Evolutionary conservation across 2,329 filamentous ascomycete genomes (phyloP).

Genomic region (Xylariaceae sp.): DNA sequence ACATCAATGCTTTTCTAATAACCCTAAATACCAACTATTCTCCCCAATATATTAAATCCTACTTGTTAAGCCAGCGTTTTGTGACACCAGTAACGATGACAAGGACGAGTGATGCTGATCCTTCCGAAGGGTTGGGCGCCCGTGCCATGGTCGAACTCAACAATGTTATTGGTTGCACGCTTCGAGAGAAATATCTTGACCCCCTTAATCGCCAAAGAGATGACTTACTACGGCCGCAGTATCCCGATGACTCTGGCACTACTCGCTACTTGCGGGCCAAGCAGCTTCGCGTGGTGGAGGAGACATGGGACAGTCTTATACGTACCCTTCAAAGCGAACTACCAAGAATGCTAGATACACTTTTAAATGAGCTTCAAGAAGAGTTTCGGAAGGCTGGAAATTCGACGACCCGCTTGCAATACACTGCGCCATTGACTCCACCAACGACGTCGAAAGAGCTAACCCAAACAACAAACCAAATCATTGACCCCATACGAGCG

Average conservation of each 20-base stretch:
- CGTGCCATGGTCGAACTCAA: slow-evolving; percentile 9
- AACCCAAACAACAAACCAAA: not conserved
- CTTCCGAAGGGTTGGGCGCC: not conserved
- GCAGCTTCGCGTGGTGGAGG: not conserved
- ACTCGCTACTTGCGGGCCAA: not conserved
- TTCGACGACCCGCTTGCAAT: not conserved
- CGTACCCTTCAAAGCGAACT: slow-evolving; percentile 9
- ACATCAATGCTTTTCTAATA: too few species aligned
- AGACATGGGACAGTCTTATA: slow-evolving; percentile 3
- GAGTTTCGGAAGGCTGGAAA: slow-evolving; percentile 2
- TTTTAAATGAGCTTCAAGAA: slow-evolving; percentile 7
- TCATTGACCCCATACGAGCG: not conserved
- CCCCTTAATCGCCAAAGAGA: slow-evolving; percentile 7
- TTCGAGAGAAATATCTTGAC: slow-evolving; percentile 12
- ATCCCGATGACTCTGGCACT: not conserved
- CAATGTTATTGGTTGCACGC: not conserved
- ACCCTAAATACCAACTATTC: too few species aligned
- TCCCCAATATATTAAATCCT: too few species aligned
- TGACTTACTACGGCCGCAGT: not conserved
- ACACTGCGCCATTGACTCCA: not conserved
- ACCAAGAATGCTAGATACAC: slow-evolving; percentile 11
- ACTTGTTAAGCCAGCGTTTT: not conserved
- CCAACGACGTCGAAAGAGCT: not conserved
- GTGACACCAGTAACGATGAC: not conserved
- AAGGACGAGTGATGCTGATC: slow-evolving; percentile 1